Evolutionary conservation across 1,284 basidiomycete species (phyloP).

Genomic region (Sanghuangporus sanghuang): DNA sequence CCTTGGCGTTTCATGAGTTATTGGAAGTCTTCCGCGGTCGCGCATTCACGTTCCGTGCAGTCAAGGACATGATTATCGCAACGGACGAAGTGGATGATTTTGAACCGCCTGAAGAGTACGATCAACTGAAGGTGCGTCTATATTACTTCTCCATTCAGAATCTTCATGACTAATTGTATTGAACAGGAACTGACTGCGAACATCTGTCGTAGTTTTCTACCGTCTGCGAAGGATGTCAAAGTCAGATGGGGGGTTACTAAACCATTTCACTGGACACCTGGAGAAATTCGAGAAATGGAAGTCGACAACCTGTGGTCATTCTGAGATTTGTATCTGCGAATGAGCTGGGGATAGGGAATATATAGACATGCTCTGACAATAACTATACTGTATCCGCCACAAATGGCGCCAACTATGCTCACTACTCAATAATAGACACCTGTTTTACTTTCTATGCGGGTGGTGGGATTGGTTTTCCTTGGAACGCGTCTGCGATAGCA

Average conservation of each 20-base stretch:
- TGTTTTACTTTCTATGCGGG: not conserved
- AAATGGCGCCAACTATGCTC: not conserved
- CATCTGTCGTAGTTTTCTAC: not conserved
- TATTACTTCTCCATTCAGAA: not conserved
- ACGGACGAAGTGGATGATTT: not conserved
- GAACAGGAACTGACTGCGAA: not conserved
- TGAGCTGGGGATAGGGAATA: not conserved
- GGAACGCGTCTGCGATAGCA: conserved; percentile 17
- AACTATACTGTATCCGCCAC: not conserved
- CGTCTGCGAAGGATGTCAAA: not conserved
- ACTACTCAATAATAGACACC: not conserved
- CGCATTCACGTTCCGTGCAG: not conserved
- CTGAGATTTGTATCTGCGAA: not conserved
- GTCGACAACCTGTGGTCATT: not conserved
- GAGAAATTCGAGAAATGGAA: not conserved
- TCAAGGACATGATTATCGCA: not conserved
- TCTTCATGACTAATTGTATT: not conserved
- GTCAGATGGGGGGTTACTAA: not conserved
- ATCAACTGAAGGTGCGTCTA: not conserved
- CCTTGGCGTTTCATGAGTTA: not conserved
- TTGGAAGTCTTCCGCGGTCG: not conserved
- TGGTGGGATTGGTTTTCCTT: conserved; percentile 2
- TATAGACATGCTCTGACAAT: not conserved
- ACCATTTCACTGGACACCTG: not conserved
- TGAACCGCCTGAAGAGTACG: not conserved